Base-by-base conservation (phyloP, 2,329 filamentous ascomycete genomes). In the Triangularia verruculosa region DNA sequence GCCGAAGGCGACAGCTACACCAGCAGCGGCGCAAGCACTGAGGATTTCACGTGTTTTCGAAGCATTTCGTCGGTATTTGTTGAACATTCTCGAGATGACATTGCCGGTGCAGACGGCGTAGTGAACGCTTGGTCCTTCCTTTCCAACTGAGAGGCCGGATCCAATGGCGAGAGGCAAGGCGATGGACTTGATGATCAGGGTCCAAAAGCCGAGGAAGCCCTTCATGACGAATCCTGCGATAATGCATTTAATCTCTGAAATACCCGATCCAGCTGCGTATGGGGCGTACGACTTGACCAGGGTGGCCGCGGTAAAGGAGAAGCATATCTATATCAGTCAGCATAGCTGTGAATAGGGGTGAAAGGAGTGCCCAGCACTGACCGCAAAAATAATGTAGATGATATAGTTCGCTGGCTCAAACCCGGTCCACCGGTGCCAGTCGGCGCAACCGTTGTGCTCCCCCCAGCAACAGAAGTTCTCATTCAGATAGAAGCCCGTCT, bases 141-240 rank as follows among this genome's bases (percentile, higher is more conserved):
- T 99, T 61, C 95, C 95, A 12, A 99, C 93, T 0, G 93, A 97
- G 24, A 99, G 80, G 1, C 95, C 95, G 1, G 93, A 97, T 12
- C 91, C 93, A 74, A 99, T 99, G 52, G 94, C 91, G 53, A 99
- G 81, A 1, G 95, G 95, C 56, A 99, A 80, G 24, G 90, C 91
- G 61, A 98, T 86, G 0, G 93, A 96, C 78, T 99, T 99, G 79
- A 99, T 98, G 65, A 95, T 76, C 30, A 99, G 81, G 4, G 95
- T 98, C 86, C 92, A 93, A 71, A 89, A 89, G 20, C 94, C 93
- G 15, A 99, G 83, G 73, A 99, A 99, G 0, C 93, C 95, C 77
- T 98, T 97, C 95, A 99, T 99, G 57, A 98, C 92, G 74, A 99
- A 99, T 2, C 95, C 95, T 4, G 94, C 95, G 73, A 99, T 97